phyloP scores from a whole-genome alignment of 1,139 yeast genomes.

The Torulaspora pretoriensis region DNA sequence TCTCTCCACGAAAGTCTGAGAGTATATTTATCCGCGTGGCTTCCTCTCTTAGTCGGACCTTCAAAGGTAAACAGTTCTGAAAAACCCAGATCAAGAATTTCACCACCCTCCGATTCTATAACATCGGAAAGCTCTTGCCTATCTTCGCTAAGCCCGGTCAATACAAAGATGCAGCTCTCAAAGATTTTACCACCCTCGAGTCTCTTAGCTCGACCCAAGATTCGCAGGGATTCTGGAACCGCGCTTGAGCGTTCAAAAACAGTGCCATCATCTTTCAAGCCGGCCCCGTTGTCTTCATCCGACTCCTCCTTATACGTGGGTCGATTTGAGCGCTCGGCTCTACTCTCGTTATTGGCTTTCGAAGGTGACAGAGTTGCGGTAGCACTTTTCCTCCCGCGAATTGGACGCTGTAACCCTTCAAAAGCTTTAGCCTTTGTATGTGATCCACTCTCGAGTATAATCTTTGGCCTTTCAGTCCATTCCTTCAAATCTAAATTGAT shows the following conservation, averaged over 20 bases:
- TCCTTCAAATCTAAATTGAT: constrained; percentile 28
- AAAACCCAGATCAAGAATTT: constrained; percentile 44
- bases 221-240: background rate
- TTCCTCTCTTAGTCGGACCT: constrained; percentile 6
- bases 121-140: constrained; percentile 36
- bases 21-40: constrained; percentile 1
- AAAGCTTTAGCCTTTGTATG: constrained; percentile 16
- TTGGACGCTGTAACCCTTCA: constrained; percentile 21
- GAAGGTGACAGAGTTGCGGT: constrained; percentile 19
- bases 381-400: constrained; percentile 26
- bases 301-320: constrained; percentile 17
- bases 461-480: constrained; percentile 34
- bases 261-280: background rate
- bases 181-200: constrained; percentile 30
- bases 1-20: constrained; percentile 15
- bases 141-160: constrained; percentile 40
- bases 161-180: constrained; percentile 41
- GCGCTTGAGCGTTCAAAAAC: background rate
- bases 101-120: constrained; percentile 52
- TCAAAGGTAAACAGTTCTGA: constrained; percentile 31
- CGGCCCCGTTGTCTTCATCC: constrained; percentile 3
- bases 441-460: constrained; percentile 18
- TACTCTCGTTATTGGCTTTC: constrained; percentile 11
- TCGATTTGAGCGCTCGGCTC: constrained; percentile 9
- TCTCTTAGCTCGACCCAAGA: background rate